Evolutionary conservation across 208 protist genomes (phyloP), one percentile per base, ranked within the genome.

Genomic region (Acanthamoeba royreba): DNA sequence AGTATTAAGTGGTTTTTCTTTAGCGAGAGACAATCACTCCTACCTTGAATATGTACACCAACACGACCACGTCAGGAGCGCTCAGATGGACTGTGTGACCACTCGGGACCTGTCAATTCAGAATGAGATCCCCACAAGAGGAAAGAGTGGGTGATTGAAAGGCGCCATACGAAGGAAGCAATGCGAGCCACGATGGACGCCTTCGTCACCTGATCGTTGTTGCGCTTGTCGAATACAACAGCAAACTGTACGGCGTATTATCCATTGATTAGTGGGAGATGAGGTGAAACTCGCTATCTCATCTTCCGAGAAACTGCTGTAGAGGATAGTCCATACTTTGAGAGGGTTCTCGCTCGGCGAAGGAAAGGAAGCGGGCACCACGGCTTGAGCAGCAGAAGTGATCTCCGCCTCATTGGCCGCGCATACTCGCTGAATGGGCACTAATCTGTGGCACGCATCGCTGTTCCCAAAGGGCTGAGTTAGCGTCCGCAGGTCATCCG

Each of bases 11-110:
- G n/a, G 33, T 69, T 8, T 69, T 17, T 7, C n/a, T 38, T 31
- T n/a, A 8, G 8, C 58, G 9, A 17, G 13, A 69, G 5, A 17
- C 58, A 69, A n/a, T 11, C 15, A 81, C 9, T 4, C 11, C n/a
- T 11, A 83, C 72, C 72, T 83, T 83, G 72, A 83, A 83, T 22
- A 83, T 83, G 72, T 83, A 52, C 11, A 83, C 72, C 8, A 83
- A 43, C 42, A 83, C 22, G 17, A 83, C 72, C 17, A 35, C 28
- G 72, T 45, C 3, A 1, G 72, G 72, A 38, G 35, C 13, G 0
- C n/a, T 25, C 2, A 83, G 72, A 43, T 83, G 9, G 22, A 83
- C 72, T 4, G 1, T 46, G 25, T 83, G 72, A 2, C 45, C 22
- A n/a, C 42, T 38, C 42, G 72, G 72, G 1, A 83, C 72, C 72